Evolutionary conservation across 768 basidiomycete species (phyloP), one percentile per base, ranked within the genome.

Genomic region (Hebeloma cylindrosporum): DNA sequence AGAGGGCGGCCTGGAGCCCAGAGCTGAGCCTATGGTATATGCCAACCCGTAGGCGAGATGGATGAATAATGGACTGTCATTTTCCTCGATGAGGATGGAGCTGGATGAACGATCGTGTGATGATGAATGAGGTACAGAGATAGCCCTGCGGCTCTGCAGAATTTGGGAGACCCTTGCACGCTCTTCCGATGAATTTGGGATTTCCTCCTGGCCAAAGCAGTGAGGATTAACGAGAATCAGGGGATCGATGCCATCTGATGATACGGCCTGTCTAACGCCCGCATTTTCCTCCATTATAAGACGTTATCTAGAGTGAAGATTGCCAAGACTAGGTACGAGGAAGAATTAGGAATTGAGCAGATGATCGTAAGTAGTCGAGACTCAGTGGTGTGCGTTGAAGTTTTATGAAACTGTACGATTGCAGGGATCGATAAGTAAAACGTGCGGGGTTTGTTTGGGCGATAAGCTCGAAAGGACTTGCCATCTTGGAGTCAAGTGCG

Each of bases 1-100:
- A 1, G 72, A 69, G 2, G 83, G 81, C 2, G 82, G 78, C 4
- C 58, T 61, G 9, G 62, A 63, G 0, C 74, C 75, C 11, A 82
- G 58, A 2, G 82, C 82, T 10, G 82, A 84, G 16, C 82, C 82
- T 1, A 62, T 52, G 7, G 83, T 83, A 43, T 76, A 78, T 3
- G 82, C 82, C 0, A 85, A 63, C 6, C 82, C 77, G 40, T 72
- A 66, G 1, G 72, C 60, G 25, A 80, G 54, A 48, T 82, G 75
- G 6, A 56, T 63, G 40, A 68, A 69, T 8, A 82, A 64, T 0
- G 71, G 63, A 14, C 37, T 44, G 5, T 34, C 27, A 5, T 42
- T 16, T 58, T 58, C 16, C 37, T 40, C 31, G 14, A 33, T 45
- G 30, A 33, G 4, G 30, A 42, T 36, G 14, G 14, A 21, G 27